A percentile compares a stretch with the other conserved stretches of the same genome.
Conservation (phyloP, 768 basidiomycete genomes). For the Boletus speciosus region DNA sequence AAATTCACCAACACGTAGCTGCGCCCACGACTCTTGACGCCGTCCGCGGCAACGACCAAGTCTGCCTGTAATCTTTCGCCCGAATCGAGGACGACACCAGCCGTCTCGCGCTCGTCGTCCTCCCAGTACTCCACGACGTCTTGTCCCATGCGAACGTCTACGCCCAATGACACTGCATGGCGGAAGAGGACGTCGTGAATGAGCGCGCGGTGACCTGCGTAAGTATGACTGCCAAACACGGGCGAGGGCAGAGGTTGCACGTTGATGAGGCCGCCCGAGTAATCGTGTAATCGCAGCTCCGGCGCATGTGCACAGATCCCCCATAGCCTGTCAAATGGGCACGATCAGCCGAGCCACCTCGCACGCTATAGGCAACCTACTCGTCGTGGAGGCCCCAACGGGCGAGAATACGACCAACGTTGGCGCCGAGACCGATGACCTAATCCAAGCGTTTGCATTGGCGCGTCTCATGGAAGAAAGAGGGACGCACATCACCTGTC, state of each 20-base stretch:
- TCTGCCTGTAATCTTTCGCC: constrained; percentile 20
- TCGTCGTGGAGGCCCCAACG: constrained; percentile 30
- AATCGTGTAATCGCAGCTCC: constrained; percentile 15
- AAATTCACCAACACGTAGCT: constrained; percentile 20
- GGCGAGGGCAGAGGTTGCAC: constrained; percentile 13
- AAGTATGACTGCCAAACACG: constrained; percentile 16
- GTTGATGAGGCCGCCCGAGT: constrained; percentile 20
- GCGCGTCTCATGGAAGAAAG: too few species aligned
- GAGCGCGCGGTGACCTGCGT: constrained; percentile 23
- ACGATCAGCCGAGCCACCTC: not conserved
- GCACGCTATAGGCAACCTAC: not conserved
- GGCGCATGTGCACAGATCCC: constrained; percentile 11
- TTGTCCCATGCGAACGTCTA: constrained; percentile 21
- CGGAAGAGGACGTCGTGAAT: constrained; percentile 22
- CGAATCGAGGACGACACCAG: constrained; percentile 16
- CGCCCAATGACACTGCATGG: constrained; percentile 21
- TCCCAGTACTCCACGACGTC: constrained; percentile 25
- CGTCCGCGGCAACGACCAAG: constrained; percentile 30
- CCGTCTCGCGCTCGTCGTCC: not conserved
- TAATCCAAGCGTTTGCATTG: not conserved
- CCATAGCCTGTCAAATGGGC: constrained; percentile 14
- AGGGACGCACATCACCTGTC: constrained; percentile 1
- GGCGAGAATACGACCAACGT: constrained; percentile 25
- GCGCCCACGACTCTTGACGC: constrained; percentile 13
- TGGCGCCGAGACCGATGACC: constrained; percentile 23